These are phyloP conservation scores for Apiospora arundinis DNA, from an alignment of 2,329 filamentous ascomycete species.

Conservation along the genomic window DNA sequence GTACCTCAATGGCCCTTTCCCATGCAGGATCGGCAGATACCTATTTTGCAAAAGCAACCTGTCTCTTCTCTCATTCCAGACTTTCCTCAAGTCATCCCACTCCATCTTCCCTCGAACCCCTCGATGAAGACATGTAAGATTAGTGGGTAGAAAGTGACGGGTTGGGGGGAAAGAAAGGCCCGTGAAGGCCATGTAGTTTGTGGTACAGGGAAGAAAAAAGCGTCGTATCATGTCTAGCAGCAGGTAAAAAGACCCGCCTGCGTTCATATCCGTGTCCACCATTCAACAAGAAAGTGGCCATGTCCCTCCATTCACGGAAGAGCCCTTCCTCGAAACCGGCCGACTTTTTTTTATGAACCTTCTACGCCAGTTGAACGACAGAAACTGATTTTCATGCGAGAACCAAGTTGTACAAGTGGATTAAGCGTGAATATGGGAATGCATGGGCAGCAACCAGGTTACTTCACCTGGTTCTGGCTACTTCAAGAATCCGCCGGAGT, in stretches of 20 bases:
- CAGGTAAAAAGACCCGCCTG: conserved; percentile 1
- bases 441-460: conserved; percentile 2
- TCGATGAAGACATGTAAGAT: neutral
- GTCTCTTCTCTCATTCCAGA: conserved; percentile 17
- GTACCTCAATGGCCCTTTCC: neutral
- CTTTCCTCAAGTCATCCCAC: neutral
- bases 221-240: conserved; percentile 18
- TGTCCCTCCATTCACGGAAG: neutral
- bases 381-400: conserved; percentile 22
- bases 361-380: conserved; percentile 26
- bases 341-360: conserved; percentile 25
- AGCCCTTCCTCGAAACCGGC: conserved; percentile 23
- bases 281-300: neutral
- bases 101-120: neutral
- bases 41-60: conserved; percentile 14
- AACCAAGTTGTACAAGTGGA: conserved; percentile 17
- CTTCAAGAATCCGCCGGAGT: conserved; percentile 20
- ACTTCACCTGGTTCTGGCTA: neutral
- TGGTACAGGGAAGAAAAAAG: conserved; percentile 18
- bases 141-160: neutral
- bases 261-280: conserved; percentile 13
- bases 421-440: conserved; percentile 4
- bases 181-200: neutral
- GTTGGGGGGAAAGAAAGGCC: conserved; percentile 8
- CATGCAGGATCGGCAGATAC: neutral